Percentiles rank a stretch among this genome's conserved stretches.
Conservation (phyloP, 2,329 filamentous ascomycete genomes). For the Fonsecaea multimorphosa region DNA sequence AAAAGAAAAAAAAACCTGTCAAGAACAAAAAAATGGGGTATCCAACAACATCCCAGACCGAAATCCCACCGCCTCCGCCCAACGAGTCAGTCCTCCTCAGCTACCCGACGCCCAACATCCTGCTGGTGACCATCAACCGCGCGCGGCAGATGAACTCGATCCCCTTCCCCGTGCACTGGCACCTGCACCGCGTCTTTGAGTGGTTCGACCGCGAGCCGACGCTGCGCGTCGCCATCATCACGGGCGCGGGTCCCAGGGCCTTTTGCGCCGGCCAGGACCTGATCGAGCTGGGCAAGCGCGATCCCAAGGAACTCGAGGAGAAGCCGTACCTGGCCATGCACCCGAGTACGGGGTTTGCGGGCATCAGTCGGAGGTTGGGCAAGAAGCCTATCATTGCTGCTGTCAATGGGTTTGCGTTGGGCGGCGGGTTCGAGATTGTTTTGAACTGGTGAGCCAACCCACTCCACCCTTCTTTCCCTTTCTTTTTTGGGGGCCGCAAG, state of each 20-base stretch:
- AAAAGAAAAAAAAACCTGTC: not conserved
- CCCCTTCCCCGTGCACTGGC: constrained; percentile 49
- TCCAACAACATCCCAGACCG: constrained; percentile 18
- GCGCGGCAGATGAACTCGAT: constrained; percentile 54
- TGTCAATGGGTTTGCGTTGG: constrained; percentile 75
- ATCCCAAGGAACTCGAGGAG: constrained; percentile 41
- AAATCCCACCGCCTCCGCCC: constrained; percentile 23
- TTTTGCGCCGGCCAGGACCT: constrained; percentile 56
- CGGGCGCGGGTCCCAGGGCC: constrained; percentile 50
- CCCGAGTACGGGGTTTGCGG: constrained; percentile 50
- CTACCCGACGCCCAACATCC: constrained; percentile 54
- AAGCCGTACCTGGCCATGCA: constrained; percentile 35
- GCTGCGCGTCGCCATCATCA: constrained; percentile 52
- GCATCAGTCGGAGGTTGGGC: constrained; percentile 63
- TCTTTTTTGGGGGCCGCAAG: no score
- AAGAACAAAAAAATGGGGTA: constrained; percentile 7
- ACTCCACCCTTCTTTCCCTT: no score
- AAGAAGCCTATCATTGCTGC: constrained; percentile 79
- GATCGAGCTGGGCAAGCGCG: constrained; percentile 48
- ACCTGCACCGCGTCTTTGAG: constrained; percentile 51
- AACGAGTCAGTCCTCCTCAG: constrained; percentile 40
- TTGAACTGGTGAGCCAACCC: constrained; percentile 40
- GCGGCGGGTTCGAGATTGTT: constrained; percentile 76
- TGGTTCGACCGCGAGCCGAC: constrained; percentile 55
- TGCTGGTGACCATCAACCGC: constrained; percentile 56